Base-by-base conservation (phyloP, 139 green algal genomes). In the Astrephomene gubernaculifera region DNA sequence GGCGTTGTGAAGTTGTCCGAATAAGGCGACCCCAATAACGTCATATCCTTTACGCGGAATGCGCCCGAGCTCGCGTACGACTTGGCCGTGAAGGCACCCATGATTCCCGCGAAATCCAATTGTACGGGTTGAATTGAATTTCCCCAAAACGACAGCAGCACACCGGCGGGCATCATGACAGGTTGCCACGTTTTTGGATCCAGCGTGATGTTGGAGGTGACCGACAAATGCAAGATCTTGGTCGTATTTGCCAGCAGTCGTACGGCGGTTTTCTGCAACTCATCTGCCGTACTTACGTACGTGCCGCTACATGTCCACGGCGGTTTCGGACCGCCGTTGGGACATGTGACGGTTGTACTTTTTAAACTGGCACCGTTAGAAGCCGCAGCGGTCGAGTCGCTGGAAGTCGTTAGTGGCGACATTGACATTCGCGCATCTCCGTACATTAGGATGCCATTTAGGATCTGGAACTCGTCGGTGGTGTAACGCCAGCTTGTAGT, bases 371-470 rank as follows among this genome's bases (percentile, higher is more conserved):
- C 49, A 7, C 54, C 29, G 4, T 25, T 36, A 1, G 31, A 45
- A 1, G 54, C 45, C 1, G 54, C 72, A 22, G 49, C 14, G 2
- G 72, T 22, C 6, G n/a, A 2, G 31, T 6, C 52, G 1, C 6
- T 33, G 2, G 45, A 27, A 2, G 49, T 25, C 3, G 65, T 49
- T 33, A 33, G 12, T 25, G 31, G 4, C 31, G 31, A 17, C 4
- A 80, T 19, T 4, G 17, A 5, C 72, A 80, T 80, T 31, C 41
- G 24, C 2, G 41, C 72, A 29, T 80, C 67, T 45, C 72, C 72
- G 72, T 80, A 80, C 49, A 68, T 22, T 10, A 67, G 6, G 41
- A 80, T 21, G 35, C 72, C 72, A 33, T 80, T 80, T 0, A 80
- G 45, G 49, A 80, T 67, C 49, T 65, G 33, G 49, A 80, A 25